These are phyloP conservation scores for Ustilago loliicola DNA, from an alignment of 1,284 basidiomycete species.

Conservation along the genomic window DNA sequence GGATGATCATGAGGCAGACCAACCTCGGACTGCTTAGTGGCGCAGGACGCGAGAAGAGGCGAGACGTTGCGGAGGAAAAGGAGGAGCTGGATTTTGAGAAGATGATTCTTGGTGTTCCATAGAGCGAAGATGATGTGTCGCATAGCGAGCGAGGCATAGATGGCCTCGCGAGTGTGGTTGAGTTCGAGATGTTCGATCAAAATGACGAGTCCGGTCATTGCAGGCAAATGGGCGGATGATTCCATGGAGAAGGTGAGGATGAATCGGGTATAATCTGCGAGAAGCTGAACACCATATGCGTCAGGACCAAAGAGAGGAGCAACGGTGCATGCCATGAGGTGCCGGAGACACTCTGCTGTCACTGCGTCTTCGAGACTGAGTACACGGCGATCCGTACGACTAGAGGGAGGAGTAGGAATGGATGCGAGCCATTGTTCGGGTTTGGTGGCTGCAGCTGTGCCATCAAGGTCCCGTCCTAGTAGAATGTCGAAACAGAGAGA, in stretches of 20 bases:
- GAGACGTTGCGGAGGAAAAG: slow-evolving; percentile 46
- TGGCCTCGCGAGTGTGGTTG: slow-evolving; percentile 42
- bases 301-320: slow-evolving; percentile 46
- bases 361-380: slow-evolving; percentile 57
- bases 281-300: slow-evolving; percentile 37
- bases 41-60: slow-evolving; percentile 28
- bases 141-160: slow-evolving; percentile 23
- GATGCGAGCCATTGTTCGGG: slow-evolving; percentile 24
- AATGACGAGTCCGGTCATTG: slow-evolving; percentile 48
- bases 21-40: slow-evolving; percentile 21
- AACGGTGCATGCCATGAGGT: slow-evolving; percentile 37
- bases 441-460: background rate
- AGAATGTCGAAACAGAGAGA: slow-evolving; percentile 76
- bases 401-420: background rate
- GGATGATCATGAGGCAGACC: background rate
- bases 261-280: slow-evolving; percentile 53
- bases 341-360: slow-evolving; percentile 44
- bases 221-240: slow-evolving; percentile 55
- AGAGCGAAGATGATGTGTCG: slow-evolving; percentile 28
- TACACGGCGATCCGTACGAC: slow-evolving; percentile 5
- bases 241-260: slow-evolving; percentile 40
- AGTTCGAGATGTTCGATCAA: slow-evolving; percentile 53
- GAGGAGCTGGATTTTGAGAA: slow-evolving; percentile 58
- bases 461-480: slow-evolving; percentile 41
- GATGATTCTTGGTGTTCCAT: slow-evolving; percentile 49